These are phyloP conservation scores for Populus hybrid DNA, from an alignment of 441 rosid species.

Conservation along the genomic window DNA sequence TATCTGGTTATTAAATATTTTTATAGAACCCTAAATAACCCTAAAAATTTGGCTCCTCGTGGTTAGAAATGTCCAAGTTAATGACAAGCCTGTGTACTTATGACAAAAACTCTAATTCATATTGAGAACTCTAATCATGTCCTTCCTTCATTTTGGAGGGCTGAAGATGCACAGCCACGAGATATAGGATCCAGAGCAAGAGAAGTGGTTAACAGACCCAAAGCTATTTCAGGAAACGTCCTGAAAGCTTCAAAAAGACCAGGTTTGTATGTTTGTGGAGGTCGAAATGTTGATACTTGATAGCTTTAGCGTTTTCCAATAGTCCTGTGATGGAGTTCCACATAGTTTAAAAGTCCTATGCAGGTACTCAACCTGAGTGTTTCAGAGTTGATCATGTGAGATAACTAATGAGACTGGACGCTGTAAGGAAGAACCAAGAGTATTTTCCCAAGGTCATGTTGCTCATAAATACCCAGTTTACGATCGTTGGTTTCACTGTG, in stretches of 20 bases:
- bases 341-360: slow-evolving; percentile 68
- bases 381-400: not conserved
- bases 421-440: not conserved
- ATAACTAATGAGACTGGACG: not conserved
- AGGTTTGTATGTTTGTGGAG: slow-evolving; percentile 42
- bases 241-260: slow-evolving; percentile 40
- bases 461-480: not conserved
- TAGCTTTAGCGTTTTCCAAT: slow-evolving; percentile 57
- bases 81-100: not conserved
- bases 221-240: slow-evolving; percentile 48
- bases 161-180: slow-evolving; percentile 49
- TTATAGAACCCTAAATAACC: no score
- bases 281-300: slow-evolving; percentile 54
- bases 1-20: no score
- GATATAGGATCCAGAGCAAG: slow-evolving; percentile 61
- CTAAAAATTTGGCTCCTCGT: not conserved
- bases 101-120: not conserved
- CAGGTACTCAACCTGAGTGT: slow-evolving; percentile 54
- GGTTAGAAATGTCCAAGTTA: not conserved
- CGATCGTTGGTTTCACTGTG: slow-evolving; percentile 39
- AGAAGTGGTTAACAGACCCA: slow-evolving; percentile 50
- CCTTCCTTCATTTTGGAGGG: slow-evolving; percentile 52
- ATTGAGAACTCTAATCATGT: not conserved
- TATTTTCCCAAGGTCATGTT: not conserved
- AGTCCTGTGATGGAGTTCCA: slow-evolving; percentile 63